A percentile compares a stretch with the other conserved stretches of the same genome.
Conservation (phyloP, 1,139 yeast genomes). For the Candida labiduridarum region DNA sequence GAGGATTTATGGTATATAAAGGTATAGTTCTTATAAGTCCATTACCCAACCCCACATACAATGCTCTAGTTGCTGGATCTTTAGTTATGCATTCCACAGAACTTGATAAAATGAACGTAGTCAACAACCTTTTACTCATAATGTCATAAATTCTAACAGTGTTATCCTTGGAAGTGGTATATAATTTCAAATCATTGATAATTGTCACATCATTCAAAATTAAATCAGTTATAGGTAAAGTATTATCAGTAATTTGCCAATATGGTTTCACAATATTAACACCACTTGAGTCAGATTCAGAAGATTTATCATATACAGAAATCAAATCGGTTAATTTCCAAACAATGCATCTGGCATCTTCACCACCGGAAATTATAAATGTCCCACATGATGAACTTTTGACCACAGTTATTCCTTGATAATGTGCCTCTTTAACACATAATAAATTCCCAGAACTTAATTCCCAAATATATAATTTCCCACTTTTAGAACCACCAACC, state of each 20-base stretch:
- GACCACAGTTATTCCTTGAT: conserved; percentile 68
- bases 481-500: conserved; percentile 71
- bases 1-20: conserved; percentile 51
- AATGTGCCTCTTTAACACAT: conserved; percentile 79
- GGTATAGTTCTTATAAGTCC: conserved; percentile 66
- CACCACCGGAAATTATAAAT: conserved; percentile 73
- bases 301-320: conserved; percentile 28
- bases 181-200: conserved; percentile 62
- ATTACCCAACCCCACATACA: conserved; percentile 68
- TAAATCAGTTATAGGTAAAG: conserved; percentile 72
- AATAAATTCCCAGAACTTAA: conserved; percentile 74
- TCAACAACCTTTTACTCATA: conserved; percentile 45
- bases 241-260: conserved; percentile 69
- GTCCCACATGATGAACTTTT: conserved; percentile 68
- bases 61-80: conserved; percentile 82
- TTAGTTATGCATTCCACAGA: conserved; percentile 60
- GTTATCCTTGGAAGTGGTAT: conserved; percentile 72
- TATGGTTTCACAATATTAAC: conserved; percentile 37
- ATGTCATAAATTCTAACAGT: conserved; percentile 72
- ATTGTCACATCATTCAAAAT: conserved; percentile 49
- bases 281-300: conserved; percentile 8
- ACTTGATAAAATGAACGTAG: conserved; percentile 70
- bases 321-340: conserved; percentile 73
- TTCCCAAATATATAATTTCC: conserved; percentile 86
- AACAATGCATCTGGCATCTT: conserved; percentile 75